Evolutionary conservation across 768 basidiomycete species (phyloP).

Genomic region (Pluteus cervinus): DNA sequence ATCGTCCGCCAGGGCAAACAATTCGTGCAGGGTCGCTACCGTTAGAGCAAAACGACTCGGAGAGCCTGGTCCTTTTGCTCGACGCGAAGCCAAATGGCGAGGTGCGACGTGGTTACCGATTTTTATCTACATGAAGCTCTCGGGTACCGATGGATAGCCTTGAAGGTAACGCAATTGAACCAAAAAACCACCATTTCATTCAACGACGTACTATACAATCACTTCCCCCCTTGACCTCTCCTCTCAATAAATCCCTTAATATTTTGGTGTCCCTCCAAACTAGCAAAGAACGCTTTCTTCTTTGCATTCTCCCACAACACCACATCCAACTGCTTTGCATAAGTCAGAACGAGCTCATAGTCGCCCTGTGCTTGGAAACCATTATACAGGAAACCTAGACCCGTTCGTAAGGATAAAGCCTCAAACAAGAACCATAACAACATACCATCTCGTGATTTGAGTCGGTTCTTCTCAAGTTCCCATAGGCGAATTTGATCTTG

Average conservation of each 20-base stretch:
- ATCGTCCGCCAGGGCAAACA: conserved; percentile 4
- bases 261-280: conserved; percentile 73
- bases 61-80: no score
- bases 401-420: conserved; percentile 17
- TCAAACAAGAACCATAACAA: conserved; percentile 10
- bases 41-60: no score
- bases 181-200: no score
- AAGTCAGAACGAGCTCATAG: conserved; percentile 81
- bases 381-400: conserved; percentile 79
- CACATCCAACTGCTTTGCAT: conserved; percentile 76
- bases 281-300: conserved; percentile 81
- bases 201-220: no score
- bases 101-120: no score
- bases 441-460: conserved; percentile 83
- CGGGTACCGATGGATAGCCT: no score
- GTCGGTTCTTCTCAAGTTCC: conserved; percentile 92
- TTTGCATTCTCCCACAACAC: conserved; percentile 77
- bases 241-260: no score
- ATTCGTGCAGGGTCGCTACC: no score
- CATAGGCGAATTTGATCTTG: conserved; percentile 97
- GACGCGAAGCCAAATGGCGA: no score
- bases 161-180: no score
- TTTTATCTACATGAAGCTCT: no score
- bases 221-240: no score
- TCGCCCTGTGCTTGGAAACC: conserved; percentile 83